Conservation (phyloP, 805 yeast genomes). For the Candida krabiensis region DNA sequence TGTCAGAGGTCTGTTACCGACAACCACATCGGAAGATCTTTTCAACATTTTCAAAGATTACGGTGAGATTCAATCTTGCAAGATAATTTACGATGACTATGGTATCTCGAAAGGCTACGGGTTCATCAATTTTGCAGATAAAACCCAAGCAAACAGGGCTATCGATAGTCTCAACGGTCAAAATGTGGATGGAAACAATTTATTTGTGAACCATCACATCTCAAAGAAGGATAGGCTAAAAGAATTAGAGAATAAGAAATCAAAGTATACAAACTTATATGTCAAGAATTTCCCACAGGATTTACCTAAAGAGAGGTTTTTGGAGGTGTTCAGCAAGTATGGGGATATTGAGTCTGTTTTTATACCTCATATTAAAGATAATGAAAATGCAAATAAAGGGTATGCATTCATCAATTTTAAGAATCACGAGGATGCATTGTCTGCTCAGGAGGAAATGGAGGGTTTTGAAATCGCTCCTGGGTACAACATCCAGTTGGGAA, state of each 20-base stretch:
- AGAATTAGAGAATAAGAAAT: slow-evolving; percentile 43
- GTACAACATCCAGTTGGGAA: slow-evolving; percentile 34
- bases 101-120: slow-evolving; percentile 57
- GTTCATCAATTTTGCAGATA: slow-evolving; percentile 61
- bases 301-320: slow-evolving; percentile 38
- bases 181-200: slow-evolving; percentile 30
- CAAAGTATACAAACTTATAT: slow-evolving; percentile 54
- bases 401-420: slow-evolving; percentile 57
- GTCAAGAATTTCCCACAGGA: slow-evolving; percentile 49
- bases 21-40: slow-evolving; percentile 39
- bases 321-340: slow-evolving; percentile 43
- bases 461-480: slow-evolving; percentile 38
- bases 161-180: slow-evolving; percentile 40
- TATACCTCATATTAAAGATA: slow-evolving; percentile 44
- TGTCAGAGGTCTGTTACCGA: slow-evolving; percentile 47
- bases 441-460: slow-evolving; percentile 49
- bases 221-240: slow-evolving; percentile 60
- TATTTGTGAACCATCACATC: slow-evolving; percentile 63
- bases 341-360: slow-evolving; percentile 51
- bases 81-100: slow-evolving; percentile 46
- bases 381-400: slow-evolving; percentile 33
- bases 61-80: slow-evolving; percentile 46
- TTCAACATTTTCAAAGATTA: slow-evolving; percentile 37
- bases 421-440: slow-evolving; percentile 48
- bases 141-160: slow-evolving; percentile 62